phyloP scores from a whole-genome alignment of 495 filamentous ascomycete genomes.

The Penicillium longicatenatum region DNA sequence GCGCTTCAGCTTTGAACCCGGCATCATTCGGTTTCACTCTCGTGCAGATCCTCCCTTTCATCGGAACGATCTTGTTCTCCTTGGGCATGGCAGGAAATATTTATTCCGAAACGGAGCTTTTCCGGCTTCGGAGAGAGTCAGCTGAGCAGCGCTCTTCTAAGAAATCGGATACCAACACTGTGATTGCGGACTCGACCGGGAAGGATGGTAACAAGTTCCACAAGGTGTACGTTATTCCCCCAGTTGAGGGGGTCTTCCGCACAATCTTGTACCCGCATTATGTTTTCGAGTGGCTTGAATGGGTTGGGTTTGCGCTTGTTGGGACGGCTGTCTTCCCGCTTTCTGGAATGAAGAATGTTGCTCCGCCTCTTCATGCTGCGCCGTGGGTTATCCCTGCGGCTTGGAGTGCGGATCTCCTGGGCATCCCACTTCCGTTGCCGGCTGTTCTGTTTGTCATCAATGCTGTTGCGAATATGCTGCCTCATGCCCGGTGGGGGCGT shows the following conservation, averaged over 20 bases:
- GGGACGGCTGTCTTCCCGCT: conserved; percentile 37
- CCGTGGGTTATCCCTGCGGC: conserved; percentile 61
- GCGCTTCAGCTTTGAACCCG: conserved; percentile 4
- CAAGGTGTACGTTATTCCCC: conserved; percentile 93
- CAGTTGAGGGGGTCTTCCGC: conserved; percentile 77
- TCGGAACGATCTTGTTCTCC: conserved; percentile 63
- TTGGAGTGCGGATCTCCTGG: conserved; percentile 32
- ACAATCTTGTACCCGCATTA: conserved; percentile 91
- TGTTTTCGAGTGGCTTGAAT: conserved; percentile 94
- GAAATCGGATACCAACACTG: conserved; percentile 34
- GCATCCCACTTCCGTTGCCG: conserved; percentile 53
- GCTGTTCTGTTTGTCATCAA: conserved; percentile 82
- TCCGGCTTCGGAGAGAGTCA: conserved; percentile 59
- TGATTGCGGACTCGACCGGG: conserved; percentile 32
- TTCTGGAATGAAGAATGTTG: conserved; percentile 6
- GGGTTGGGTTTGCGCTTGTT: conserved; percentile 83
- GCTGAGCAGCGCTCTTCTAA: conserved; percentile 44
- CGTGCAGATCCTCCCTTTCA: conserved; percentile 4
- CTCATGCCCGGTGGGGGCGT: conserved; percentile 78
- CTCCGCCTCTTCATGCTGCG: conserved; percentile 32
- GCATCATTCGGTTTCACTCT: neutral
- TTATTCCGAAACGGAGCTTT: conserved; percentile 65
- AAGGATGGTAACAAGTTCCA: conserved; percentile 41
- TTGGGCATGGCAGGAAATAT: conserved; percentile 79
- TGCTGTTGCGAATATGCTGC: conserved; percentile 86